A percentile compares a stretch with the other conserved stretches of the same genome.
Evolutionary conservation across 2,329 filamentous ascomycete species (phyloP).

Genomic region (Aspergillus ibericus): DNA sequence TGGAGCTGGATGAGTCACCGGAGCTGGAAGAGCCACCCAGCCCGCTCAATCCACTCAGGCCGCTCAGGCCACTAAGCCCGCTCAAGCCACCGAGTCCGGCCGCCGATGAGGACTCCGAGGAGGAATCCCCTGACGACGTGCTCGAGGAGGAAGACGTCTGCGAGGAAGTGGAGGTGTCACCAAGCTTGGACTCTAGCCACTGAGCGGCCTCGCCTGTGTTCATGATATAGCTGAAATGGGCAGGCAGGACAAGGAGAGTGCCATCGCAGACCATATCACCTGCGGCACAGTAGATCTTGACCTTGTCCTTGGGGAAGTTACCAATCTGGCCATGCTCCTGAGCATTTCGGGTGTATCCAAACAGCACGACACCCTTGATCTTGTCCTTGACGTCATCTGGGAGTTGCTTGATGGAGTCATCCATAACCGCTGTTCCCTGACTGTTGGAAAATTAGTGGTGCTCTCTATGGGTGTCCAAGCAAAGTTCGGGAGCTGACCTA

Average conservation of each 20-base stretch:
- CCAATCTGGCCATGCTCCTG: constrained; percentile 43
- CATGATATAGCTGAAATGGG: constrained; percentile 40
- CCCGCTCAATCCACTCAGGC: not conserved
- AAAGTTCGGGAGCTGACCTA: constrained; percentile 27
- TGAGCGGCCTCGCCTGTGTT: constrained; percentile 32
- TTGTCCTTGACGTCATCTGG: constrained; percentile 25
- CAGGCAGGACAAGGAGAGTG: constrained; percentile 41
- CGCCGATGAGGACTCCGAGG: not conserved
- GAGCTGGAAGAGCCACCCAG: not conserved
- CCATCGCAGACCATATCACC: constrained; percentile 53
- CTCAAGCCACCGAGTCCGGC: not conserved
- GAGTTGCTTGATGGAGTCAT: constrained; percentile 41
- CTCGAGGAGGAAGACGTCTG: not conserved
- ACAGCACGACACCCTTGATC: constrained; percentile 44
- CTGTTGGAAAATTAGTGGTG: constrained; percentile 5
- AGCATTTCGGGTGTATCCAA: constrained; percentile 46
- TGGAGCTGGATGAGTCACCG: not conserved
- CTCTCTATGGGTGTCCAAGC: not conserved
- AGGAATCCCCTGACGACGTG: not conserved
- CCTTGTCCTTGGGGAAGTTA: constrained; percentile 44
- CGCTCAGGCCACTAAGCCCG: not conserved
- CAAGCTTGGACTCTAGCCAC: constrained; percentile 24
- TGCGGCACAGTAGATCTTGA: constrained; percentile 49
- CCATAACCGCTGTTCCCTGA: constrained; percentile 48
- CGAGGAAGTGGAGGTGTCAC: not conserved